Evolutionary conservation across 2,329 filamentous ascomycete species (phyloP), one percentile per base, ranked within the genome.

Genomic region (Fusarium pseudoanthophilum): DNA sequence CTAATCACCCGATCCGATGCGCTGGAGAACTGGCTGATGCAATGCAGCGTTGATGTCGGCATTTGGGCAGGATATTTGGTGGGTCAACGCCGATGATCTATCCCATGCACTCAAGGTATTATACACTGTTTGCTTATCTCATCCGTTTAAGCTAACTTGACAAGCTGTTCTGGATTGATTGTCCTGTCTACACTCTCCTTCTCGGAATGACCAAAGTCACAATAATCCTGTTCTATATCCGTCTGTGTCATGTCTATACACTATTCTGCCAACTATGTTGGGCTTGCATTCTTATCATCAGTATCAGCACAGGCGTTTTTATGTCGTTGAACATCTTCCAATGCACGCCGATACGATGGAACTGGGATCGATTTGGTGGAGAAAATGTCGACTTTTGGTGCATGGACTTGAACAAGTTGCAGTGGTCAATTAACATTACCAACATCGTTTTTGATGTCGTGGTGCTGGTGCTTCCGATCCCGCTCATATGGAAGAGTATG

Each of bases 31-130:
- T 37, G 15, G 3, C 49, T 53, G 5, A 53, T 16, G 1, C 5
- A 7, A 4, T 1, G 1, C 1, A 68, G 65, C 64, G 0, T 49
- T 68, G 2, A 68, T 68, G 65, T 68, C 65, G 1, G 65, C 65
- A 1, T 68, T 68, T 20, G 64, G 65, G 1, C 65, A 68, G 9
- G 65, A 68, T 20, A 68, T 68, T 1, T 68, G 65, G 65, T 67
- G 66, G 26, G 48, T 68, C 0, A 37, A 62, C 0, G 37, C 56
- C 0, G 20, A 36, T 5, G 42, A 68, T 7, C 13, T 68, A 10
- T 62, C 65, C 4, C 65, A 68, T 24, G 64, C 65, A 0, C 37
- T 68, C 4, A 68, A 68, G 64, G 65, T 68, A 67, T 2, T 4
- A 2, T 9, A 6, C 5, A 30, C 7, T 21, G 4, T 0, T 0